Conservation (phyloP, 1,284 basidiomycete genomes). For the Macrocystidia cucumis region DNA sequence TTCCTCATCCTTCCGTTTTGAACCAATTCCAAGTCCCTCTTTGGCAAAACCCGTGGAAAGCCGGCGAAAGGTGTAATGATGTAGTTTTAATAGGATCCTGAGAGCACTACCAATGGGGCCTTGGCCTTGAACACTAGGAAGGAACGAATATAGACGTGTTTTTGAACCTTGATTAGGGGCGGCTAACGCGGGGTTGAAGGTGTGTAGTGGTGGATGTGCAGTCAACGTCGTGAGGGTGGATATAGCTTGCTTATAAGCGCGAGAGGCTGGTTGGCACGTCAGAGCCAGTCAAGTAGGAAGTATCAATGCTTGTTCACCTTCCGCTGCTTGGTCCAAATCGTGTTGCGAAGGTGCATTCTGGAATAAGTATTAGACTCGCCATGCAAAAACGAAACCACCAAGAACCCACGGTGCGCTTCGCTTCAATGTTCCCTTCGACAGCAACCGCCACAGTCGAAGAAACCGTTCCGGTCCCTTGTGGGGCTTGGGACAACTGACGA, state of each 20-base stretch:
- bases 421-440: too few relatives aligned
- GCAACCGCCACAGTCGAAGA: too few relatives aligned
- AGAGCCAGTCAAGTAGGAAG: too few relatives aligned
- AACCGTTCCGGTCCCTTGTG: too few relatives aligned
- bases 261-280: slow-evolving; percentile 35
- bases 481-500: too few relatives aligned
- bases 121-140: slow-evolving; percentile 63
- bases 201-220: slow-evolving; percentile 44
- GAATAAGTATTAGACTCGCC: too few relatives aligned
- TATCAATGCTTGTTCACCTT: slow-evolving; percentile 40
- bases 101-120: slow-evolving; percentile 61
- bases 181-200: slow-evolving; percentile 40
- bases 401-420: too few relatives aligned
- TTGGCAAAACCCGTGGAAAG: slow-evolving; percentile 32
- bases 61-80: slow-evolving; percentile 41
- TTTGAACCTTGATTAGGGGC: slow-evolving; percentile 32
- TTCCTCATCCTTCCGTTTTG: slow-evolving; percentile 54
- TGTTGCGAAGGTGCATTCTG: slow-evolving; percentile 14
- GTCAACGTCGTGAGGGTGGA: slow-evolving; percentile 55
- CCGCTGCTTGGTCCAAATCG: slow-evolving; percentile 34
- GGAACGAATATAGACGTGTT: slow-evolving; percentile 52
- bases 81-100: slow-evolving; percentile 56
- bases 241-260: slow-evolving; percentile 67
- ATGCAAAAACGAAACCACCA: too few relatives aligned
- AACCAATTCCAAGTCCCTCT: slow-evolving; percentile 30